Evolutionary conservation across 2,329 filamentous ascomycete genomes (phyloP), one percentile per base, ranked within the genome.

Genomic region (Penicillium fuscoglaucum): DNA sequence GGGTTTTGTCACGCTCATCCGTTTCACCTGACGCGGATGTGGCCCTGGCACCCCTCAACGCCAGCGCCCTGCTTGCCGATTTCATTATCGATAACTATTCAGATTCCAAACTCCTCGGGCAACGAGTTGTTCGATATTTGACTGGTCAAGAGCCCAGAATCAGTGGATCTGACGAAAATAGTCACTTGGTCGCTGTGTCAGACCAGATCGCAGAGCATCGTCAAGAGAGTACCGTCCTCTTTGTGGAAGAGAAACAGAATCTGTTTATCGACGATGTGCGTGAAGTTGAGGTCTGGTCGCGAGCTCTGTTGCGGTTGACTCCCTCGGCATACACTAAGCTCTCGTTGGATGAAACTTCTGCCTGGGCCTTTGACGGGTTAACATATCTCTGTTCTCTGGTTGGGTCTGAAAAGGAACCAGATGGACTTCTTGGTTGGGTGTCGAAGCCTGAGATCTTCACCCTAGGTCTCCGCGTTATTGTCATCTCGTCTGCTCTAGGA

Each of bases 161-260:
- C 48, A 67, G 67, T 41, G 64, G 61, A 35, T 66, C 62, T 7
- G 52, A 59, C 33, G 53, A 56, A 8, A 45, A 35, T 39, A 58
- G 53, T 4, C 53, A 47, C 10, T 61, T 72, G 6, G 50, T 60
- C 7, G 41, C 70, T 19, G 68, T 75, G 26, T 60, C 68, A 12
- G 66, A 66, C 6, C 58, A 68, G 0, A 66, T 82, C 3, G 60
- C 66, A 0, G 68, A 72, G 5, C 70, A 73, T 12, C 66, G 72
- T 4, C 72, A 74, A 41, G 75, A 79, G 31, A 75, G 72, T 43
- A 76, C 72, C 0, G 71, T 73, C 61, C 83, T 99, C 0, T 99
- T 99, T 71, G 88, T 84, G 0, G 83, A 91, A 56, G 95, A 99
- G 75, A 93, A 96, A 72, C 92, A 96, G 72, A 99, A 99, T 71